phyloP scores from a whole-genome alignment of 495 filamentous ascomycete genomes.

The Penicillium coffeae region DNA sequence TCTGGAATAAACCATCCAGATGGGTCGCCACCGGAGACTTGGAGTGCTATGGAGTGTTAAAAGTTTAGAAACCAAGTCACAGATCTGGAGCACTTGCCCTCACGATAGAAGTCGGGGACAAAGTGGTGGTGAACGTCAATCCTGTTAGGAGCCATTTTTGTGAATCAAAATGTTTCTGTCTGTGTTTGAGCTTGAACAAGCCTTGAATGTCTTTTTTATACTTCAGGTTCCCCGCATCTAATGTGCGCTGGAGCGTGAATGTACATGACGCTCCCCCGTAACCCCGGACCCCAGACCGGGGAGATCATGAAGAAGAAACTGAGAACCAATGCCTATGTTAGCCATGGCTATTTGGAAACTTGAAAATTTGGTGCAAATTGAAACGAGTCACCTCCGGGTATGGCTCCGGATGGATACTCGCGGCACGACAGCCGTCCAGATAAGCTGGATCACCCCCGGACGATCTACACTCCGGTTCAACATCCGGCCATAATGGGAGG shows the following conservation, averaged over 20 bases:
- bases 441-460: too few relatives aligned
- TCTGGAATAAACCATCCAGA: neutral
- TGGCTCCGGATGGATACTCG: neutral
- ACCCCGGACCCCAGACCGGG: neutral
- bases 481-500: too few relatives aligned
- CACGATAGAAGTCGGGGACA: neutral
- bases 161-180: neutral
- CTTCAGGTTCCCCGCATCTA: too few relatives aligned
- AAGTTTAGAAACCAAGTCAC: neutral
- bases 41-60: neutral
- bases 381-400: neutral
- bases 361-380: neutral
- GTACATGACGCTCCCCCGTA: too few relatives aligned
- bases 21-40: neutral
- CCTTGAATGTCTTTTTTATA: too few relatives aligned
- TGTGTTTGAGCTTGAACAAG: too few relatives aligned
- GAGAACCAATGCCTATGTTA: neutral
- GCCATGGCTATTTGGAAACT: neutral
- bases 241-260: too few relatives aligned
- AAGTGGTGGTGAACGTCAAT: neutral
- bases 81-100: neutral
- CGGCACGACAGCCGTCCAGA: too few relatives aligned
- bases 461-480: too few relatives aligned
- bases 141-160: neutral
- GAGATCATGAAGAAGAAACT: neutral